These are phyloP conservation scores for Mortierella sp. DNA, from an alignment of 371 early-diverging fungal genomes.

Conservation along the genomic window DNA sequence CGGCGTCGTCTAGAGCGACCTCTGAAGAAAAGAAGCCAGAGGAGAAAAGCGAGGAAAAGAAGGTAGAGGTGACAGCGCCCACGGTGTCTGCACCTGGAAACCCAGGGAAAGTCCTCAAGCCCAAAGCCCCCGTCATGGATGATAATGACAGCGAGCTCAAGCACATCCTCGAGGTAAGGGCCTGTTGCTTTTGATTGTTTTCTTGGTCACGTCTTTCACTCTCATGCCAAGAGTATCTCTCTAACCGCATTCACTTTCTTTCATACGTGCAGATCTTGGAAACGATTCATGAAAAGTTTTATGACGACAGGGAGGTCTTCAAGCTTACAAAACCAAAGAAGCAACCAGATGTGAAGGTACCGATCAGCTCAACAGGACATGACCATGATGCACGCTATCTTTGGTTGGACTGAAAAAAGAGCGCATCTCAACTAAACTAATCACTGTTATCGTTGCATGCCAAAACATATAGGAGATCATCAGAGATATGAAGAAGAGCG, in stretches of 20 bases:
- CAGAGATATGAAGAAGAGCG: conserved; percentile 60
- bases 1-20: background rate
- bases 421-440: background rate
- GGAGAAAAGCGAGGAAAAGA: background rate
- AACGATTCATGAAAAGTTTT: conserved; percentile 68
- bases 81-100: conserved; percentile 41
- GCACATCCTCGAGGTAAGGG: conserved; percentile 62
- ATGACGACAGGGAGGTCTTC: conserved; percentile 57
- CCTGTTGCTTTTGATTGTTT: background rate
- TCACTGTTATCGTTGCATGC: background rate
- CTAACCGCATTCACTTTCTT: background rate
- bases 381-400: too few species aligned
- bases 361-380: background rate
- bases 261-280: conserved; percentile 61
- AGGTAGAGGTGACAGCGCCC: conserved; percentile 11
- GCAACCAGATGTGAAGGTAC: conserved; percentile 65
- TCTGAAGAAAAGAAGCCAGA: background rate
- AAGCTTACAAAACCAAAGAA: conserved; percentile 22
- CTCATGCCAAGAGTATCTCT: background rate
- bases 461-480: conserved; percentile 54
- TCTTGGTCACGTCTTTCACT: background rate
- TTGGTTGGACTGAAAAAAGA: background rate
- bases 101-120: conserved; percentile 36
- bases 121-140: conserved; percentile 59
- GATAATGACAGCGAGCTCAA: conserved; percentile 70